Evolutionary conservation across 345 rosid genomes (phyloP), one percentile per base, ranked within the genome.

Genomic region (Nasturtium officinale): DNA sequence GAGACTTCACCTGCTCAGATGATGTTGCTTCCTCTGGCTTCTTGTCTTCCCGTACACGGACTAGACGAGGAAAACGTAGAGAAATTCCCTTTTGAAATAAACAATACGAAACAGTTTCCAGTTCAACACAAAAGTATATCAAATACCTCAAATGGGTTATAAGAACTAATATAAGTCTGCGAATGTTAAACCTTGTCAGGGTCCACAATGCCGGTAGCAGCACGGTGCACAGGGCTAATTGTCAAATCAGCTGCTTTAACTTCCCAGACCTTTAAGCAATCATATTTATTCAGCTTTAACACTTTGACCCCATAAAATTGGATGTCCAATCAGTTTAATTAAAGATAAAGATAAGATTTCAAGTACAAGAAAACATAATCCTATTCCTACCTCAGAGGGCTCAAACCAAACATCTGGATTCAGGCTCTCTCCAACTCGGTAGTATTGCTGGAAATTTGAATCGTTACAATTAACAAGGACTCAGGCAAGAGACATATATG

Each of bases 211-310:
- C 98, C 99, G 23, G 85, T 79, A 63, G 99, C 98, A 48, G 99
- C 98, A 79, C 83, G 82, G 78, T 91, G 82, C 77, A 88, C 97
- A 55, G 98, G 99, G 74, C 98, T 95, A 71, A 91, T 86, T 43
- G 98, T 91, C 76, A 91, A 78, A 75, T 95, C 99, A 63, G 98
- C 96, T 79, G 96, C 99, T 86, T 90, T 91, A 65, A 95, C 99
- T 85, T 95, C 96, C 98, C 99, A 95, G 16, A 95, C 99, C 98
- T 91, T 74, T 55, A 65, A 68, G 38, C 67, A 61, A 60, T 2
- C 62, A 72, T 45, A 11, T 52, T 52, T 21, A 35, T 25, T 71
- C 9, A 32, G 13, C 35, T 25, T 61, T 42, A 28, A 54, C 23
- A 7, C 12, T 57, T 57, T 18, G 32, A 45, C 25, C 25, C 45